Evolutionary conservation across 371 early-diverging fungal species (phyloP), one percentile per base, ranked within the genome.

Genomic region (Mortierella sp.): DNA sequence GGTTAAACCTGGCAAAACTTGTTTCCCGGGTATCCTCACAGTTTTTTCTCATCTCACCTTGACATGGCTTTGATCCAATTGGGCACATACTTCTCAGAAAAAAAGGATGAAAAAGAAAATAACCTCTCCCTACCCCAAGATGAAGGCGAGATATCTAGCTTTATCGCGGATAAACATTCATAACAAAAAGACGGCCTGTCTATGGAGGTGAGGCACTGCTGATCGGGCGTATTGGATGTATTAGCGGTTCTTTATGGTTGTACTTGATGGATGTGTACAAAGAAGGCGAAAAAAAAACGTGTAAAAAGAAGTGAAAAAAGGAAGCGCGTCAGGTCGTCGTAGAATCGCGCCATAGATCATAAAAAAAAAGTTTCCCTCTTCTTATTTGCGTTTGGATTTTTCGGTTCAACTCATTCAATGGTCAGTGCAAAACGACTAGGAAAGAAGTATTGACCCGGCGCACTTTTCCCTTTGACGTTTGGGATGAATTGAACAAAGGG

Each of bases 341-440:
- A 63, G 65, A 34, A 63, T 63, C 65, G 65, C 65, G 65, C 65
- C 65, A 63, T 63, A 63, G 63, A 19, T 31, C 63, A 63, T 34
- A 63, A 31, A 52, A 63, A 63, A 34, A 16, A 34, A 7, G 63
- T 34, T 19, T 34, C 34, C 16, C 42, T 38, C 42, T n/a, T n/a
- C n/a, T 16, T 1, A 14, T 60, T 31, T 60, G n/a, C 10, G 9
- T 60, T 60, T 14, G 42, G 42, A 16, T 19, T 34, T 34, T 63
- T 63, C 31, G 19, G 63, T 19, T 63, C 8, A 34, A 19, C 14
- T 14, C 34, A 0, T 3, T 19, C 19, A 31, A 14, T 31, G 19
- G 63, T 14, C 63, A 34, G 63, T 34, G 38, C 63, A 63, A 63
- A 28, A 50, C 11, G 14, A 47, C 47, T 6, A 47, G 47, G 47